Base-by-base conservation (phyloP, 805 yeast species). In the Teunomyces aglyptinius region DNA sequence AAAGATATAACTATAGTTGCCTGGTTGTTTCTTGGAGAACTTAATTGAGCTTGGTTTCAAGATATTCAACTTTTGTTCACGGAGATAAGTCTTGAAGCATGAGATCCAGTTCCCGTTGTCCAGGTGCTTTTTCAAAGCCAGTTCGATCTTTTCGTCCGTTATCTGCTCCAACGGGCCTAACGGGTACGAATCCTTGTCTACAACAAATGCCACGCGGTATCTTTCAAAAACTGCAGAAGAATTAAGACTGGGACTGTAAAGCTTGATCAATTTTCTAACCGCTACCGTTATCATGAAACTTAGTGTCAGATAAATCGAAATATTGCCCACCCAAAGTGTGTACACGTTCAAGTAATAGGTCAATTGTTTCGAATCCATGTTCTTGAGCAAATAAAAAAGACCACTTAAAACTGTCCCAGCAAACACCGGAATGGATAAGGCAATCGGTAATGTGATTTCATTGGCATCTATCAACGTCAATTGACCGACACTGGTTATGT, bases 371-470 rank as follows among this genome's bases (percentile, higher is more conserved):
- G 50, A 51, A 46, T 68, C 65, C 41, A 68, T 52, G 32, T 61
- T 57, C 45, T 66, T 65, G 40, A 76, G 42, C 4, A 59, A 57
- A 45, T 63, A 67, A 54, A 76, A 71, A 32, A 79, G 45, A 0
- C 68, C 66, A 26, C 63, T 48, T 34, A 81, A 60, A n/a, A 54
- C 56, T 15, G 51, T 43, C 6, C 76, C 75, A 4, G 78, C 76
- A 5, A 71, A 11, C 4, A 81, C 46, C 0, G 86, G 85, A 57
- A 78, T 54, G 3, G 61, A 13, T 4, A 70, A 33, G 0, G 76
- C 82, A 39, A 59, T 66, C 42, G 36, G 43, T 11, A 50, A 13
- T 5, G 53, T 56, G 6, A 56, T 22, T 13, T 39, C 13, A 5
- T 40, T 43, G 19, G 49, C 45, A 11, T 41, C 29, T 18, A 38